A percentile compares a stretch with the other conserved stretches of the same genome.
Conservation (phyloP, 2,329 filamentous ascomycete genomes). For the Sporothrix phasma region DNA sequence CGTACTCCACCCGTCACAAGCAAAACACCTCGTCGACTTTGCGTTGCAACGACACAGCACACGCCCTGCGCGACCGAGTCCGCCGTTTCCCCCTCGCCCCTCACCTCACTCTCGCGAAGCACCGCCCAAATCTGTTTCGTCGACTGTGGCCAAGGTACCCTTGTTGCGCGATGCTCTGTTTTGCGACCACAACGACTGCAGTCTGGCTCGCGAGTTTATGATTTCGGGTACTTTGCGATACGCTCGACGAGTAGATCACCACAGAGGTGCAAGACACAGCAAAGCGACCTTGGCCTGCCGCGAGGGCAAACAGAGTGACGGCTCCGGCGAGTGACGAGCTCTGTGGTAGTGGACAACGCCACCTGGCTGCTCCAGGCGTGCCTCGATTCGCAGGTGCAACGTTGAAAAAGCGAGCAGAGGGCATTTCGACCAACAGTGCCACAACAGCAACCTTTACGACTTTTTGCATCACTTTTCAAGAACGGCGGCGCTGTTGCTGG, state of each 20-base stretch:
- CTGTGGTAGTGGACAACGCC: background rate
- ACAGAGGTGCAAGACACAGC: background rate
- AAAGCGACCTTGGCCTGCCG: background rate
- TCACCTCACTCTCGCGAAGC: background rate
- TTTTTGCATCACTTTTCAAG: background rate
- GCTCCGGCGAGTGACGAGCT: background rate
- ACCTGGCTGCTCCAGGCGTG: background rate
- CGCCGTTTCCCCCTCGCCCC: background rate
- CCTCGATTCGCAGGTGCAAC: background rate
- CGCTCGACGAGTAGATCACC: background rate
- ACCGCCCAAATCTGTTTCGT: background rate
- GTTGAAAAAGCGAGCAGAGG: too few species aligned
- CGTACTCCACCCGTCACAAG: background rate
- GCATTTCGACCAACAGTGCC: too few species aligned
- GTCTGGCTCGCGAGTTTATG: slow-evolving; percentile 8
- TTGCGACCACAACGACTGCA: slow-evolving; percentile 11
- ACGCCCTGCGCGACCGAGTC: background rate
- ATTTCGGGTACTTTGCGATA: background rate
- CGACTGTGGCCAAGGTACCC: background rate
- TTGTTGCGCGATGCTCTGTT: slow-evolving; percentile 16
- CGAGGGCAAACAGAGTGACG: background rate
- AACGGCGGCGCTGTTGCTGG: background rate
- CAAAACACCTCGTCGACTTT: background rate
- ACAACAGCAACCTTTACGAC: too few species aligned
- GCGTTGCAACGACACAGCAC: background rate